phyloP scores from a whole-genome alignment of 495 filamentous ascomycete species.

The Gamarada debralockiae region DNA sequence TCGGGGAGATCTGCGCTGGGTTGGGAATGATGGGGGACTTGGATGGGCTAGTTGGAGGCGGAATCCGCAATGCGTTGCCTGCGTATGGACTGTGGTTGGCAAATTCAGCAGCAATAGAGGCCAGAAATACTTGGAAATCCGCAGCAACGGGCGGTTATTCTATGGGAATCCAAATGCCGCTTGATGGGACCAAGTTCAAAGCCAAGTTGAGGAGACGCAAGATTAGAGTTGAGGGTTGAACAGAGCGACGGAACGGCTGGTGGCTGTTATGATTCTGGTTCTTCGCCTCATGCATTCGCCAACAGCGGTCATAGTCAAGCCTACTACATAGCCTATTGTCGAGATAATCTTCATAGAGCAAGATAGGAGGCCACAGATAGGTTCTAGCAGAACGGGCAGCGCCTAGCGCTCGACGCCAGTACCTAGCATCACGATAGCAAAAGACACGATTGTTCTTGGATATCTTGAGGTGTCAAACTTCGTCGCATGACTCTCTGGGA shows the following conservation, averaged over 20 bases:
- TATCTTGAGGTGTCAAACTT: conserved; percentile 26
- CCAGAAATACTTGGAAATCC: neutral
- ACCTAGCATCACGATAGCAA: conserved; percentile 60
- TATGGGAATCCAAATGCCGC: neutral
- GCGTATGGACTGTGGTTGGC: neutral
- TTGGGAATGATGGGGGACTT: neutral
- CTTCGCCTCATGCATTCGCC: conserved; percentile 24
- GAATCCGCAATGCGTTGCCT: neutral
- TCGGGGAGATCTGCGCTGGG: neutral
- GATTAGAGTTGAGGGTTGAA: neutral
- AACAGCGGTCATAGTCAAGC: conserved; percentile 28
- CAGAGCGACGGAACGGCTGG: conserved; percentile 4
- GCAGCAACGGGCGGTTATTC: neutral
- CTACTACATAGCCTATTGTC: conserved; percentile 33
- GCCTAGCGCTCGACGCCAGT: conserved; percentile 26
- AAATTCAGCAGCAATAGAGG: neutral
- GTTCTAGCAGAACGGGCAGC: conserved; percentile 23
- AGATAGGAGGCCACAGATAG: conserved; percentile 22
- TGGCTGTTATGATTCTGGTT: conserved; percentile 4
- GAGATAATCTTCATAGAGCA: conserved; percentile 33
- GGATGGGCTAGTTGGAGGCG: neutral
- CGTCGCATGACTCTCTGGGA: conserved; percentile 27
- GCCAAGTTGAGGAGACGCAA: neutral
- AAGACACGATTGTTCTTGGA: conserved; percentile 41
- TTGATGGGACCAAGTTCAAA: too few relatives aligned